These are phyloP conservation scores for Epichloe aotearoae DNA, from an alignment of 2,329 filamentous ascomycete species.

Conservation along the genomic window DNA sequence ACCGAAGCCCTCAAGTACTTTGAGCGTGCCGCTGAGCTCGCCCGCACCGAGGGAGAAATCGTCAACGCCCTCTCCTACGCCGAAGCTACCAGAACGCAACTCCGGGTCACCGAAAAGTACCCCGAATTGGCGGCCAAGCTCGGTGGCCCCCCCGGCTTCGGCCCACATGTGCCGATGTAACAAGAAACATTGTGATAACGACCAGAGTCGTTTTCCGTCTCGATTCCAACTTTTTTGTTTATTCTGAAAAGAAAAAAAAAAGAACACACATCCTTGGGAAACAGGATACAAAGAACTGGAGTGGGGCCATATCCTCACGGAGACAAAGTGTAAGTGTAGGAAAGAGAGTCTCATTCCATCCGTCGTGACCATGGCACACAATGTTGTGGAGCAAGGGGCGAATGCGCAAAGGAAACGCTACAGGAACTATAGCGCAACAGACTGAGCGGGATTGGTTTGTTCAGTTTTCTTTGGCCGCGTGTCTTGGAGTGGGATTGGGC, in stretches of 20 bases:
- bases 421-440: no score
- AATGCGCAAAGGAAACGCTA: no score
- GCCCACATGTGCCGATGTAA: constrained; percentile 21
- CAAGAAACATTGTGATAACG: neutral
- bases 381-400: no score
- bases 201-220: neutral
- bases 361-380: neutral
- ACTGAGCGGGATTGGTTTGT: no score
- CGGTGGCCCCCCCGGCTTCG: constrained; percentile 23
- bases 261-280: neutral
- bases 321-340: neutral
- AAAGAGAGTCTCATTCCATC: neutral
- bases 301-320: neutral
- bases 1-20: constrained; percentile 93
- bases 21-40: constrained; percentile 87
- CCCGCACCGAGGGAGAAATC: constrained; percentile 87
- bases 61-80: constrained; percentile 94
- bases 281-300: neutral
- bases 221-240: neutral
- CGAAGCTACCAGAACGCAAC: constrained; percentile 89
- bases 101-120: constrained; percentile 82
- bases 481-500: no score
- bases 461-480: no score
- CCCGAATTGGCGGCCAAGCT: constrained; percentile 65
- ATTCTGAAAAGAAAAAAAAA: neutral